Evolutionary conservation across 192 early-diverging fungal genomes (phyloP), one percentile per base, ranked within the genome.

Genomic region (Rhizophagus clarus): DNA sequence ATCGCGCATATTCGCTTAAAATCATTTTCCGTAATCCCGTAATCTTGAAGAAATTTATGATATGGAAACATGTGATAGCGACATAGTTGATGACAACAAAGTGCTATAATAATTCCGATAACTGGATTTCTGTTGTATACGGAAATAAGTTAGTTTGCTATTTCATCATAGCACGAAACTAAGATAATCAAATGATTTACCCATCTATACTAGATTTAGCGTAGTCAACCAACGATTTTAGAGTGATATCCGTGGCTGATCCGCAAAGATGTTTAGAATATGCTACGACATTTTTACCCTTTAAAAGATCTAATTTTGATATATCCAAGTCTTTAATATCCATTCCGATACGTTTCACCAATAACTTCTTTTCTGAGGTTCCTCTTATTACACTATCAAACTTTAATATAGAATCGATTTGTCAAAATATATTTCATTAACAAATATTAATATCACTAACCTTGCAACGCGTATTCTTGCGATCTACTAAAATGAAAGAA

Each of bases 241-340:
- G 84, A 0, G 95, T 93, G 37, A 97, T 84, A 83, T 97, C 96
- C 0, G 96, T 96, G 8, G 96, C 96, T 15, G 89, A 88, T 34
- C 96, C 96, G 85, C 96, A 97, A 66, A 97, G 87, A 83, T 97
- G 96, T 80, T 97, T 97, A 14, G 95, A 96, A 62, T 91, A 85
- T 3, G 89, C 92, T 6, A 96, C 89, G n/a, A 95, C 83, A 11
- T 87, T 90, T 28, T 2, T 17, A 34, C 70, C 71, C 40, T 79
- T 49, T 8, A 90, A 28, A 63, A 82, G 76, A 62, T 85, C 82
- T 12, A 95, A 80, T 26, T 89, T 84, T 11, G 86, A 72, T n/a
- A 96, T 84, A 24, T 91, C 88, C 11, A 96, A 87, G 84, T 97
- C 96, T 76, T 95, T 95, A 81, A 97, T 95, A 74, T 96, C 96